Evolutionary conservation across 2,329 filamentous ascomycete species (phyloP), one percentile per base, ranked within the genome.

Genomic region (Fusarium camptoceras): DNA sequence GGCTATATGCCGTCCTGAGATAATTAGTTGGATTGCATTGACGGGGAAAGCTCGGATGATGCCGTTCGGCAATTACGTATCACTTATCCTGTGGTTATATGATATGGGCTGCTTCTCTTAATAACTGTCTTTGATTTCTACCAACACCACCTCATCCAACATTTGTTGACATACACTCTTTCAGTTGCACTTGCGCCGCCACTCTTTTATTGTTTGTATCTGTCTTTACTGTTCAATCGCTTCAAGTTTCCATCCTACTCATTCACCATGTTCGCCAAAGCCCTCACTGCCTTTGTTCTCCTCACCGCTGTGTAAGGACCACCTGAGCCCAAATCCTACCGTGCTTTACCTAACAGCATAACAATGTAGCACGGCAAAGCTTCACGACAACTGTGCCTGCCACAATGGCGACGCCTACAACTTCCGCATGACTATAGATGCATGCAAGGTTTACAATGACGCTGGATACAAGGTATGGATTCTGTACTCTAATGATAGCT

Each of bases 331-430:
- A 37, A 11, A n/a, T 37, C 16, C 10, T n/a, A n/a, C 34, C 1
- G 10, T 37, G n/a, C 6, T 9, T 5, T 10, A 8, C 14, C 25
- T 2, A 9, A 20, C 5, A 2, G 2, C 18, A 24, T 11, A 7
- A 18, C 5, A 6, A 0, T 0, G 28, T 8, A 73, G 71, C 3
- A 55, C 71, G 14, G 71, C 71, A 2, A 55, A 66, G 0, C 71
- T 73, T 10, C 71, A 73, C 44, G 31, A 65, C 9, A 70, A 51
- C 30, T 73, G 71, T 43, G 44, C 68, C 2, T 73, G 71, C 20
- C 62, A 71, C 4, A 73, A 73, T 16, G 71, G 71, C 1, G 66
- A 74, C 2, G 68, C 58, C 27, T 70, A 70, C 24, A 73, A 72
- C 49, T 72, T 47, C 51, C 71, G 71, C 8, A 54, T 73, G 7